phyloP scores from a whole-genome alignment of 192 early-diverging fungal species.

The Coemansia sp. region DNA sequence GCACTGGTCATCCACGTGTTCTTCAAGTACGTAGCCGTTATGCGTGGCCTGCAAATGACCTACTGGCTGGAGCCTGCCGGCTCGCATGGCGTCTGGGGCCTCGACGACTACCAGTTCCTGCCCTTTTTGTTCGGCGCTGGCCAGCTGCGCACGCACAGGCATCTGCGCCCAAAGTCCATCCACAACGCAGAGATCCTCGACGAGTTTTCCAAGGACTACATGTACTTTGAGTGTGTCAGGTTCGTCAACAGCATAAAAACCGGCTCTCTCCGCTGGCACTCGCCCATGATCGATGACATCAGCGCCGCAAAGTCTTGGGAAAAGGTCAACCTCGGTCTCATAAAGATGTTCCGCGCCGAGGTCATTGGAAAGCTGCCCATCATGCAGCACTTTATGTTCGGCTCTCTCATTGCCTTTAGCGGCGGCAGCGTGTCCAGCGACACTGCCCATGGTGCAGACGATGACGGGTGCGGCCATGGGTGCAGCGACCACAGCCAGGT shows the following conservation, averaged over 20 bases:
- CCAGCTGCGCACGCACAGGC: slow-evolving; percentile 84
- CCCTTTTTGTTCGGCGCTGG: slow-evolving; percentile 91
- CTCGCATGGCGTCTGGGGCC: slow-evolving; percentile 98
- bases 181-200: slow-evolving; percentile 85
- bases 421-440: slow-evolving; percentile 28
- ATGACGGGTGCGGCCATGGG: slow-evolving; percentile 20
- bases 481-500: slow-evolving; percentile 45
- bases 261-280: slow-evolving; percentile 77
- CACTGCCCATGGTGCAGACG: slow-evolving; percentile 9
- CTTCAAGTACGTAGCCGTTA: slow-evolving; percentile 77
- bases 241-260: slow-evolving; percentile 83
- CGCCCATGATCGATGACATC: slow-evolving; percentile 93
- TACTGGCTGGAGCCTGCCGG: slow-evolving; percentile 99
- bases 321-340: slow-evolving; percentile 88
- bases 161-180: slow-evolving; percentile 91
- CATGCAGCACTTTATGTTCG: slow-evolving; percentile 96
- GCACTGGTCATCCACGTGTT: slow-evolving; percentile 79
- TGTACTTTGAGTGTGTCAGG: slow-evolving; percentile 92
- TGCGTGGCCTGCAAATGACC: slow-evolving; percentile 82
- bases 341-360: slow-evolving; percentile 93
- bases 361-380: slow-evolving; percentile 91
- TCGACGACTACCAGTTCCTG: slow-evolving; percentile 97
- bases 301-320: slow-evolving; percentile 81
- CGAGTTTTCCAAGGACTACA: slow-evolving; percentile 87
- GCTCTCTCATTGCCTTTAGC: slow-evolving; percentile 69